Percentiles rank a stretch among this genome's conserved stretches.
Conservation (phyloP, 176 grass and related monocot genomes). For the Elymus sibiricus region DNA sequence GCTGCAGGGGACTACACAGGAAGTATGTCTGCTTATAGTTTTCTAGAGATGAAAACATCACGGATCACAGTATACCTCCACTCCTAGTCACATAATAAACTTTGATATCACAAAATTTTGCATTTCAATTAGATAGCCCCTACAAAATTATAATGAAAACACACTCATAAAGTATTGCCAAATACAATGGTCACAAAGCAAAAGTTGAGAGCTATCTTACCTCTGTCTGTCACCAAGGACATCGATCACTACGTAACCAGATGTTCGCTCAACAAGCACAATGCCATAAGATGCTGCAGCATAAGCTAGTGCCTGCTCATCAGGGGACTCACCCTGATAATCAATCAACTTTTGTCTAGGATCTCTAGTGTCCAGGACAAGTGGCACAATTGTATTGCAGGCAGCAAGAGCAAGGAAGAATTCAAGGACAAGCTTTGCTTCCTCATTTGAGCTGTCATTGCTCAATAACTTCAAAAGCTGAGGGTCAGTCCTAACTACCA, state of each 20-base stretch:
- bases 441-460: conserved; percentile 36
- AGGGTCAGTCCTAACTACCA: conserved; percentile 58
- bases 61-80: not conserved
- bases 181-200: not conserved
- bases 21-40: not conserved
- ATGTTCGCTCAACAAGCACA: conserved; percentile 79
- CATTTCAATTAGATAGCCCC: not conserved
- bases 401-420: conserved; percentile 76
- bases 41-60: conserved; percentile 16
- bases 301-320: conserved; percentile 86
- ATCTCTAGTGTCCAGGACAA: conserved; percentile 58
- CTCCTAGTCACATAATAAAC: not conserved
- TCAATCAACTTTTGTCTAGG: conserved; percentile 68
- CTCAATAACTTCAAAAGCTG: conserved; percentile 50
- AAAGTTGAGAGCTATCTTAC: conserved; percentile 41
- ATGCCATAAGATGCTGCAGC: conserved; percentile 87
- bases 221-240: conserved; percentile 75
- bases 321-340: conserved; percentile 91
- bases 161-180: not conserved
- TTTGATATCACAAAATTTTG: not conserved
- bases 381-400: conserved; percentile 85
- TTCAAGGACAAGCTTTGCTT: conserved; percentile 44
- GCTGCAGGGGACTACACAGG: not conserved
- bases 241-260: conserved; percentile 68
- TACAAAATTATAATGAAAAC: not conserved